Conservation (phyloP, 139 green algal species). For the Tetradesmus lagerheimii region DNA sequence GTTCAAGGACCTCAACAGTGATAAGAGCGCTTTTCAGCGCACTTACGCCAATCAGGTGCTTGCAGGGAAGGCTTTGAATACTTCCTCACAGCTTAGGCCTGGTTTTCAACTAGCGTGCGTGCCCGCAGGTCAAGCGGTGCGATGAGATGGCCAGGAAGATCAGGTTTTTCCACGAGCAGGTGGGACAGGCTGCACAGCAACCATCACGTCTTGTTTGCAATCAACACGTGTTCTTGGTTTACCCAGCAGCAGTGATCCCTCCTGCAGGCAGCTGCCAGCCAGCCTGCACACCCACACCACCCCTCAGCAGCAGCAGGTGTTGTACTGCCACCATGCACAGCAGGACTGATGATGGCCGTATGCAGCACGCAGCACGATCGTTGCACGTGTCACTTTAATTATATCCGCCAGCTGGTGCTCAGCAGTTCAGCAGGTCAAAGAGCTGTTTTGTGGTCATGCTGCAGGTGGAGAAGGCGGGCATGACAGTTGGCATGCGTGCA, state of each 20-base stretch:
- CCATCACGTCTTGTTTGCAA: background rate
- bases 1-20: constrained; percentile 95
- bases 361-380: background rate
- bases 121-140: constrained; percentile 93
- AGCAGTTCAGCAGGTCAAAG: background rate
- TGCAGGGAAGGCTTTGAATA: background rate
- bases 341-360: background rate
- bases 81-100: background rate
- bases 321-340: background rate
- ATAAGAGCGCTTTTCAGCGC: constrained; percentile 93
- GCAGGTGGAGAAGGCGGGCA: constrained; percentile 80
- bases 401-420: background rate
- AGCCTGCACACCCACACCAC: background rate
- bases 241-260: background rate
- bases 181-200: constrained; percentile 31
- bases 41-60: constrained; percentile 92
- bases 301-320: background rate
- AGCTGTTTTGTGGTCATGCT: background rate
- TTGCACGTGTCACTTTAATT: background rate
- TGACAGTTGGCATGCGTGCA: constrained; percentile 54
- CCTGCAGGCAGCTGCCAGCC: background rate
- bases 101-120: background rate
- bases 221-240: background rate
- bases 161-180: constrained; percentile 94
- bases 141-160: constrained; percentile 98